These are phyloP conservation scores for Beauveria varroae DNA, from an alignment of 2,329 filamentous ascomycete species.

Conservation along the genomic window DNA sequence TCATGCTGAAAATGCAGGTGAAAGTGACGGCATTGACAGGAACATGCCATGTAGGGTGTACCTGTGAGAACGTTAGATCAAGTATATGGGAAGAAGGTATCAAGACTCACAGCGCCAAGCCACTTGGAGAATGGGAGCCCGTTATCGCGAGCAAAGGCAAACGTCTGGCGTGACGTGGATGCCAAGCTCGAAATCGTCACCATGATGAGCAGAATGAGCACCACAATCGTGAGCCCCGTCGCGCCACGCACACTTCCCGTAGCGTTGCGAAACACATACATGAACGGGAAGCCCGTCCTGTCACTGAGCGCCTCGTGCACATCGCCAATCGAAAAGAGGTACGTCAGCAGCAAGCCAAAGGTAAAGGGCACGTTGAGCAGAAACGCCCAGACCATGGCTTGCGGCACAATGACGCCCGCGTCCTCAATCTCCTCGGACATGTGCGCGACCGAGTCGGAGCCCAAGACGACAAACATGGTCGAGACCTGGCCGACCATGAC, in stretches of 20 bases:
- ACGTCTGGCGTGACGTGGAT: slow-evolving; percentile 3
- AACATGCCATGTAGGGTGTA: slow-evolving; percentile 9
- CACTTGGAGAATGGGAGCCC: slow-evolving; percentile 11
- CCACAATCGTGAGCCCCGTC: neutral
- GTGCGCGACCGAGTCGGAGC: slow-evolving; percentile 14
- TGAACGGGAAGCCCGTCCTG: slow-evolving; percentile 8
- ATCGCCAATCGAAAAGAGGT: slow-evolving; percentile 8
- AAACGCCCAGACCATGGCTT: slow-evolving; percentile 8
- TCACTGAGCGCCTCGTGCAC: slow-evolving; percentile 4
- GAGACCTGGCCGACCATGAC: slow-evolving; percentile 15
- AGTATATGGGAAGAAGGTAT: neutral
- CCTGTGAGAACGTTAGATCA: neutral
- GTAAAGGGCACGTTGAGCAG: slow-evolving; percentile 5
- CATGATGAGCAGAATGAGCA: slow-evolving; percentile 10
- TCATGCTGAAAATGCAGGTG: slow-evolving; percentile 10
- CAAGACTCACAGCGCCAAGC: slow-evolving; percentile 5
- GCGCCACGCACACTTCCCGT: slow-evolving; percentile 13
- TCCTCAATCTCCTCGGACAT: slow-evolving; percentile 16
- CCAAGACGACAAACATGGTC: slow-evolving; percentile 11
- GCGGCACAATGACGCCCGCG: slow-evolving; percentile 11
- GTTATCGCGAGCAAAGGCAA: slow-evolving; percentile 12
- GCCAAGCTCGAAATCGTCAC: slow-evolving; percentile 9
- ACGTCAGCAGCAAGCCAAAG: slow-evolving; percentile 10
- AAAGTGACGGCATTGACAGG: slow-evolving; percentile 13
- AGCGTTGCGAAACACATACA: slow-evolving; percentile 10